Base-by-base conservation (phyloP, 2,329 filamentous ascomycete genomes). In the Xenoacremonium recifei region DNA sequence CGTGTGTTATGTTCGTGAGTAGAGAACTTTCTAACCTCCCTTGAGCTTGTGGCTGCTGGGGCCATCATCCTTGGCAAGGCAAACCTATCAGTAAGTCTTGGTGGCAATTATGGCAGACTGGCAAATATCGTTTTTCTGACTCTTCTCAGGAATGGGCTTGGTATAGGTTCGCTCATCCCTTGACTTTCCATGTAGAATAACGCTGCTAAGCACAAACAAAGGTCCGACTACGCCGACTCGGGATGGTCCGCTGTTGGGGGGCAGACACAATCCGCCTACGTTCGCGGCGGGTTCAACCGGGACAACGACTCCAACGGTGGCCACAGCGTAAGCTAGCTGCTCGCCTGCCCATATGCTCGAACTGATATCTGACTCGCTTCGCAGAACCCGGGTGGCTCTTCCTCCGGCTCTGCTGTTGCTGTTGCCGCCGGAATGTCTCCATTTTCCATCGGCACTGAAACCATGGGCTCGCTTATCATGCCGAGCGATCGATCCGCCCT, bases 361-460 rank as follows among this genome's bases (percentile, higher is more conserved):
- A 21, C 12, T 30, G 17, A 7, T 34, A 16, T 15, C 38, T 43
- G 18, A 33, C 23, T 11, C n/a, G 13, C 27, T 25, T 10, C 30
- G 6, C 9, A 52, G 47, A 45, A 40, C 17, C 50, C 58, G 0
- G 78, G 77, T 9, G 79, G 79, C 5, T 80, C 76, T 1, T 79
- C 74, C 6, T 77, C 73, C 3, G 79, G 79, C 9, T 75, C 70
- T 16, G 70, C 71, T 6, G 75, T 82, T 6, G 72, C 68, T 10
- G 78, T 82, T 5, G 74, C 69, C 3, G 72, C 74, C 1, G 66
- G 66, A 1, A 66, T 81, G 4, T 73, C 77, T 3, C 71, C 74
- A 0, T 79, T 83, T 50, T 71, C 76, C 3, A 60, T 84, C 1
- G 78, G 69, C 6, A 80, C 76, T 1, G 77, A 80, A 50, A 80